Conservation (phyloP, 1,139 yeast genomes). For the Yamadazyma blattariae region DNA sequence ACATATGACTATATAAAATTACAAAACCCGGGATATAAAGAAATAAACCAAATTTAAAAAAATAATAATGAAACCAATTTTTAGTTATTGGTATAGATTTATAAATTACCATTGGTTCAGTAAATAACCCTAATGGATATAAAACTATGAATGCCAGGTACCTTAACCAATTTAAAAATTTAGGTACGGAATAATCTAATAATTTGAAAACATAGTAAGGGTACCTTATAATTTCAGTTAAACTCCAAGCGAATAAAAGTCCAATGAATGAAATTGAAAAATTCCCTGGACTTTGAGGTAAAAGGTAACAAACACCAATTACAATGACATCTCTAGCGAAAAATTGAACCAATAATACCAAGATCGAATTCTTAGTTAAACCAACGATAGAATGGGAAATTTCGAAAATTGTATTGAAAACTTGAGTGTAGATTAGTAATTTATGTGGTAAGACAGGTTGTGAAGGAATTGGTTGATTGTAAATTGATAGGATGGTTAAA, state of each 20-base stretch:
- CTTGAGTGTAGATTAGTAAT: constrained; percentile 25
- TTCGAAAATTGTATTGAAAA: constrained; percentile 29
- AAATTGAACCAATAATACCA: constrained; percentile 29
- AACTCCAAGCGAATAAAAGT: constrained; percentile 32
- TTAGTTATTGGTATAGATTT: constrained; percentile 16
- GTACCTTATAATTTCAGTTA: constrained; percentile 32
- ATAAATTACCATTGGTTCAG: constrained; percentile 32
- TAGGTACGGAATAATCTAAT: constrained; percentile 16
- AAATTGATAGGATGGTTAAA: too few species aligned
- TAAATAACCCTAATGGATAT: constrained; percentile 33
- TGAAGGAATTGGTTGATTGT: too few species aligned
- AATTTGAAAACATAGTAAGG: constrained; percentile 24
- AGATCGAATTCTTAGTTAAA: constrained; percentile 28
- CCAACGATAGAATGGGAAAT: constrained; percentile 24
- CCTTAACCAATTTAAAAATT: constrained; percentile 26
- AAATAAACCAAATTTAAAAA: constrained; percentile 26
- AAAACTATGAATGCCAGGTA: constrained; percentile 32
- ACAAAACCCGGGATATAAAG: constrained; percentile 35
- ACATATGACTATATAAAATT: constrained; percentile 31
- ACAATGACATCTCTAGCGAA: constrained; percentile 32
- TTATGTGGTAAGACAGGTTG: too few species aligned
- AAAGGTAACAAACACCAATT: constrained; percentile 26
- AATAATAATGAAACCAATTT: constrained; percentile 18
- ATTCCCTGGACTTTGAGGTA: constrained; percentile 35
- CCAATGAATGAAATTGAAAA: constrained; percentile 23